A percentile compares a stretch with the other conserved stretches of the same genome.
Evolutionary conservation across 2,329 filamentous ascomycete genomes (phyloP).

Genomic region (Pseudocercospora pini-densiflorae): DNA sequence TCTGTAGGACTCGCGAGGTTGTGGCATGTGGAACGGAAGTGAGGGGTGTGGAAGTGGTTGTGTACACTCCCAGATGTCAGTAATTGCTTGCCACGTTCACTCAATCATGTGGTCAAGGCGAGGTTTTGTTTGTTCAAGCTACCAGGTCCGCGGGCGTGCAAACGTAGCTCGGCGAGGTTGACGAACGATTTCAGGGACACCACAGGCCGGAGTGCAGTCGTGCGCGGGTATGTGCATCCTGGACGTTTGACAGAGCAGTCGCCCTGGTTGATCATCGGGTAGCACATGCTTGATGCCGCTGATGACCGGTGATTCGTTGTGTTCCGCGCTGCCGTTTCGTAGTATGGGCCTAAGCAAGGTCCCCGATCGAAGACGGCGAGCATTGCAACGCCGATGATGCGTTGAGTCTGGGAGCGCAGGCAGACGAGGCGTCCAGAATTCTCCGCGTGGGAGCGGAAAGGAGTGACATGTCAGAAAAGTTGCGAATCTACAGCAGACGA

Average conservation of each 20-base stretch:
- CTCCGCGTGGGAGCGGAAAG: neutral
- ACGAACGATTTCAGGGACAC: constrained; percentile 9
- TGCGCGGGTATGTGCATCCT: constrained; percentile 12
- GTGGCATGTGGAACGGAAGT: constrained; percentile 19
- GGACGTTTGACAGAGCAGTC: constrained; percentile 13
- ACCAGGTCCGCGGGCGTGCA: constrained; percentile 7
- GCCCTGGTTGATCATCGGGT: constrained; percentile 5
- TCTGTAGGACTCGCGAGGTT: constrained; percentile 21
- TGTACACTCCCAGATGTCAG: constrained; percentile 10
- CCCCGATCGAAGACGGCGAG: neutral
- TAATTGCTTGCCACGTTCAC: constrained; percentile 7
- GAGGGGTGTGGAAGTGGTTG: constrained; percentile 6
- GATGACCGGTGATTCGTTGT: constrained; percentile 2
- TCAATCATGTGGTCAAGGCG: constrained; percentile 13
- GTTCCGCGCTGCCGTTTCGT: constrained; percentile 8
- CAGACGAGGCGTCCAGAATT: neutral
- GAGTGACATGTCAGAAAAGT: constrained; percentile 2
- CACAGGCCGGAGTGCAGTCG: constrained; percentile 7
- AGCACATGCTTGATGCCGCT: constrained; percentile 7
- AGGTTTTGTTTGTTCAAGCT: constrained; percentile 9
- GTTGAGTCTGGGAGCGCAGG: neutral
- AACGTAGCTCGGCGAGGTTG: constrained; percentile 19
- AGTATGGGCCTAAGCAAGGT: neutral
- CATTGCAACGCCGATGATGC: neutral
- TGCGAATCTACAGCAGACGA: neutral